Evolutionary conservation across 306 rosid species (phyloP), one percentile per base, ranked within the genome.

Genomic region (Fragaria iinumae): DNA sequence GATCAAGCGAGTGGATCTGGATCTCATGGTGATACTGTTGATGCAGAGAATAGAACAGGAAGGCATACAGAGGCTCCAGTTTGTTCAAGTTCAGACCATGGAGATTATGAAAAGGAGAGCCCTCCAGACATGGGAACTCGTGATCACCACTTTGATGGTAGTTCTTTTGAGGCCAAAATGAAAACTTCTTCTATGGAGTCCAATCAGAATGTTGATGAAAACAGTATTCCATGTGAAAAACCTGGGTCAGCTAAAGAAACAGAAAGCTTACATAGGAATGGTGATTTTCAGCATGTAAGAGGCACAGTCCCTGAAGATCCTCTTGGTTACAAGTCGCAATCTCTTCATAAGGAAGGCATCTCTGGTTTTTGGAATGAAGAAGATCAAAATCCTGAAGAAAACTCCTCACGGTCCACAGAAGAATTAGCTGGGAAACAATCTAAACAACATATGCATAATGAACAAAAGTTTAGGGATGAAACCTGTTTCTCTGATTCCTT

Each of bases 1-100:
- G 88, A 83, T 44, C 86, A 80, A 74, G 86, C 84, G 56, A 81
- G 89, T 84, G 77, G 89, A 74, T 90, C 97, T 83, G 89, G 92
- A 53, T 83, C 89, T 69, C 87, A 71, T 67, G 29, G 68, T 60
- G 82, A 78, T 65, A 71, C 36, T 78, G 44, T 64, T 29, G 85
- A 79, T 23, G 86, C n/a, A 44, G 88, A 77, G 73, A 80, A 73
- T 76, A 78, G 75, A 79, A 55, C 66, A 23, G 77, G 75, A 57
- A 80, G 80, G 75, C 69, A 81, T 78, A 69, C 75, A 18, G 85
- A 78, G 25, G 83, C 67, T 73, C 86, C 86, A 59, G 76, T 56
- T 62, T 77, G 78, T 87, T 83, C 89, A 77, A 80, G 81, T 81
- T 79, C 93, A 9, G 69, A 83, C 75, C 72, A 69, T 81, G 81